These are phyloP conservation scores for Pseudonitzschia delicatissima DNA, from an alignment of 108 stramenopile species.

Conservation along the genomic window DNA sequence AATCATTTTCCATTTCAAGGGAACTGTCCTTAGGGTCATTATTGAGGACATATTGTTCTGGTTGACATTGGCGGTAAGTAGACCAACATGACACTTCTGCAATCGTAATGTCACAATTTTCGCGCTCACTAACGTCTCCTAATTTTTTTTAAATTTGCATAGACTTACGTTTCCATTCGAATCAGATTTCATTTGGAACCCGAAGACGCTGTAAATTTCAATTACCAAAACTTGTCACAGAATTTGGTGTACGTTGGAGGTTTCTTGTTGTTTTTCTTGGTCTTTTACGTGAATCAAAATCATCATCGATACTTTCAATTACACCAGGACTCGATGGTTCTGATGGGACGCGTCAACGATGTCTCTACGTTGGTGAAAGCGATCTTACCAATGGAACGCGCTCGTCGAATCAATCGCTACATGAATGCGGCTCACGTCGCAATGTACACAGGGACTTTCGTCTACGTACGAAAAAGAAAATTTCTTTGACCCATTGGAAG, in stretches of 20 bases:
- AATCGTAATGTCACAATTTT: conserved; percentile 5
- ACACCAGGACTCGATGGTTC: conserved; percentile 38
- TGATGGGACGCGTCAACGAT: conserved; percentile 47
- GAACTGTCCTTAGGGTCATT: conserved; percentile 25
- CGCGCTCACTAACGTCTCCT: neutral
- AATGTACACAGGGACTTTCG: conserved; percentile 45
- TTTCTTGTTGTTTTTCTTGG: conserved; percentile 55
- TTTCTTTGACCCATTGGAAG: conserved; percentile 41
- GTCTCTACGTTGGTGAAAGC: conserved; percentile 30
- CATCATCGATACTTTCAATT: conserved; percentile 37
- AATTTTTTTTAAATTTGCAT: too few relatives aligned
- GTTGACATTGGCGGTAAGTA: conserved; percentile 35
- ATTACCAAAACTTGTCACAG: neutral
- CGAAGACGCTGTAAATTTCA: neutral
- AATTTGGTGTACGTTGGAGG: conserved; percentile 31
- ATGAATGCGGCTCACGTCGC: conserved; percentile 55
- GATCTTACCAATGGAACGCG: conserved; percentile 34
- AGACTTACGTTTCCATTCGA: neutral
- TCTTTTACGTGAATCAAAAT: conserved; percentile 46
- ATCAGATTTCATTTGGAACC: neutral
- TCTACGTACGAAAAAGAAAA: conserved; percentile 18
- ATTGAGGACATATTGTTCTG: conserved; percentile 35
- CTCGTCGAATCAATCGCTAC: conserved; percentile 35
- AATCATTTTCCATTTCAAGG: conserved; percentile 18
- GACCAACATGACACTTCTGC: conserved; percentile 24